phyloP scores from a whole-genome alignment of 2,329 filamentous ascomycete genomes.

The Fusarium sp. region DNA sequence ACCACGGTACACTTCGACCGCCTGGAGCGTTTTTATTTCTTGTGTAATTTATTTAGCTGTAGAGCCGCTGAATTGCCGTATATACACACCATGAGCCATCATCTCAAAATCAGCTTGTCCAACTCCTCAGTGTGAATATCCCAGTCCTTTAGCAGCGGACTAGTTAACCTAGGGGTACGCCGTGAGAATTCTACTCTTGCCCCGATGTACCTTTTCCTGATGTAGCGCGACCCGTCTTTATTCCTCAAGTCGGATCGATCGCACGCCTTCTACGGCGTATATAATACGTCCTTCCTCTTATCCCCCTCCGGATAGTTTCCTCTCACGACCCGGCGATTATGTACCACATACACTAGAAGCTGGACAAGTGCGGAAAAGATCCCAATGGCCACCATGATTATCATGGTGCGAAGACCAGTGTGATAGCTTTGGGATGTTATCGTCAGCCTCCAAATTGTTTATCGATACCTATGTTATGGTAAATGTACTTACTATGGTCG shows the following conservation, averaged over 20 bases:
- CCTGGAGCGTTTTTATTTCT: background rate
- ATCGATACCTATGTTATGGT: background rate
- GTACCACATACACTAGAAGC: constrained; percentile 49
- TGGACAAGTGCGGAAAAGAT: constrained; percentile 54
- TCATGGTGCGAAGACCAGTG: constrained; percentile 57
- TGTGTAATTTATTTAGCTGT: background rate
- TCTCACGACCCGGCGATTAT: constrained; percentile 48
- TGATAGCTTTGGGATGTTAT: constrained; percentile 48
- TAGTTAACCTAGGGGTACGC: background rate
- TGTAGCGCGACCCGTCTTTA: background rate
- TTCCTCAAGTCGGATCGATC: background rate
- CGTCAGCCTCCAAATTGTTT: background rate
- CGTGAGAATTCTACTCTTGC: background rate
- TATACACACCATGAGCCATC: background rate
- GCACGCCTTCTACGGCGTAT: background rate
- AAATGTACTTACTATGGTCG: constrained; percentile 49
- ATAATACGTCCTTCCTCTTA: background rate
- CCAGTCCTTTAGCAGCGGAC: no score
- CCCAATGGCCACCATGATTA: constrained; percentile 55
- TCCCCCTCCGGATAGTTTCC: constrained; percentile 16
- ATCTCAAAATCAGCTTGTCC: background rate
- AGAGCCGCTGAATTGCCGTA: background rate
- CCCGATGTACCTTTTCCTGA: no score
- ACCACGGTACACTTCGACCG: background rate
- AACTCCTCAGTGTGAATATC: no score